Percentiles rank a stretch among this genome's conserved stretches.
Conservation (phyloP, 352 stramenopile species). For the Phytopythium kandeliae region DNA sequence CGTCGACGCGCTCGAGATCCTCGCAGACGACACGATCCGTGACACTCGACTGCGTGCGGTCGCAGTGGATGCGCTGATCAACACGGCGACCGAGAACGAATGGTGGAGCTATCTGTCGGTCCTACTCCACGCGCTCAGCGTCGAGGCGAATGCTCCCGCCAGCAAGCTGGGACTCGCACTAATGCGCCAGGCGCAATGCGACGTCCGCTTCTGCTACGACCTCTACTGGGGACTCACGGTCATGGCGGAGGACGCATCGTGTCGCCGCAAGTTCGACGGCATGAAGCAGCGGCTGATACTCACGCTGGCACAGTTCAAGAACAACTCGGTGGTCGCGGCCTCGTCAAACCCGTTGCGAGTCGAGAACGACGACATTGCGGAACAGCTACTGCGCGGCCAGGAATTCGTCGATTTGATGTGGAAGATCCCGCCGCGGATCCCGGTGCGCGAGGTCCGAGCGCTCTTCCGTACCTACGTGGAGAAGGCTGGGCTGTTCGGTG, state of each 20-base stretch:
- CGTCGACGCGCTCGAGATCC: slow-evolving; percentile 74
- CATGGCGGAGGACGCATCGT: slow-evolving; percentile 72
- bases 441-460: slow-evolving; percentile 46
- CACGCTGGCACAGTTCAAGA: slow-evolving; percentile 59
- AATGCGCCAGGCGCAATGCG: slow-evolving; percentile 66
- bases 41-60: slow-evolving; percentile 50
- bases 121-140: slow-evolving; percentile 66
- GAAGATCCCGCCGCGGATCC: slow-evolving; percentile 70
- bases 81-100: slow-evolving; percentile 67
- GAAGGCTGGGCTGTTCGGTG: slow-evolving; percentile 40
- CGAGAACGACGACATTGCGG: slow-evolving; percentile 52
- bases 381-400: slow-evolving; percentile 80
- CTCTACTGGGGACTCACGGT: slow-evolving; percentile 82
- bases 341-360: slow-evolving; percentile 8
- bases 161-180: slow-evolving; percentile 67
- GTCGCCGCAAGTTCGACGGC: slow-evolving; percentile 73
- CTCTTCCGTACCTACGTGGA: slow-evolving; percentile 44
- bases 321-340: slow-evolving; percentile 22
- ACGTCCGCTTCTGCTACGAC: slow-evolving; percentile 82
- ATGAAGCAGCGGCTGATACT: slow-evolving; percentile 77
- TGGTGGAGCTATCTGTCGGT: slow-evolving; percentile 77
- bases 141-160: slow-evolving; percentile 51
- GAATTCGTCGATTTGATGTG: slow-evolving; percentile 80
- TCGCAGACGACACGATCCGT: slow-evolving; percentile 63
- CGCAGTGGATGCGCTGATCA: slow-evolving; percentile 55